A percentile compares a stretch with the other conserved stretches of the same genome.
Evolutionary conservation across 495 filamentous ascomycete genomes (phyloP).

Genomic region (Extremus antarcticus): DNA sequence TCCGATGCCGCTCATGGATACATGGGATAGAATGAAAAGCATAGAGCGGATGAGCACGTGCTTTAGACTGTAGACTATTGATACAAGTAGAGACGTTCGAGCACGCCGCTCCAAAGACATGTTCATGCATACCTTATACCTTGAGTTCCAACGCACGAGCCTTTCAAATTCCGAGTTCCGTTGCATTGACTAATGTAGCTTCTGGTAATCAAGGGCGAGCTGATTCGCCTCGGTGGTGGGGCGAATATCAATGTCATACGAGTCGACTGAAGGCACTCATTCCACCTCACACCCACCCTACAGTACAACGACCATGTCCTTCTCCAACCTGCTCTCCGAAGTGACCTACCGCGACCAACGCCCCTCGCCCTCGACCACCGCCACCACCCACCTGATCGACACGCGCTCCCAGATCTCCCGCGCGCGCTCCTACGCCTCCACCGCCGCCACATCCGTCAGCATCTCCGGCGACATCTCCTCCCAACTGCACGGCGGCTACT

Average conservation of each 20-base stretch:
- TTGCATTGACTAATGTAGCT: no score
- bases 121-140: no score
- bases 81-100: neutral
- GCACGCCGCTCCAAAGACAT: no score
- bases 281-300: neutral
- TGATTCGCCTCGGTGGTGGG: no score
- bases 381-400: conserved; percentile 21
- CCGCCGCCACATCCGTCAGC: conserved; percentile 85
- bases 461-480: conserved; percentile 86
- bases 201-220: no score
- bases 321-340: conserved; percentile 82
- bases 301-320: conserved; percentile 55
- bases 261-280: neutral
- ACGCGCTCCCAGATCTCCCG: conserved; percentile 61
- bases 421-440: conserved; percentile 71
- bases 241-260: no score
- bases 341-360: conserved; percentile 54
- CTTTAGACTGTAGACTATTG: neutral
- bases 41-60: neutral
- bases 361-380: neutral
- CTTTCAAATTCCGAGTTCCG: no score
- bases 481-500: conserved; percentile 90
- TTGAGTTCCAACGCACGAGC: no score
- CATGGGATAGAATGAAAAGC: neutral
- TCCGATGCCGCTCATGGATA: neutral